phyloP scores from a whole-genome alignment of 2,329 filamentous ascomycete species.

The Sphaerulina vaccinii region DNA sequence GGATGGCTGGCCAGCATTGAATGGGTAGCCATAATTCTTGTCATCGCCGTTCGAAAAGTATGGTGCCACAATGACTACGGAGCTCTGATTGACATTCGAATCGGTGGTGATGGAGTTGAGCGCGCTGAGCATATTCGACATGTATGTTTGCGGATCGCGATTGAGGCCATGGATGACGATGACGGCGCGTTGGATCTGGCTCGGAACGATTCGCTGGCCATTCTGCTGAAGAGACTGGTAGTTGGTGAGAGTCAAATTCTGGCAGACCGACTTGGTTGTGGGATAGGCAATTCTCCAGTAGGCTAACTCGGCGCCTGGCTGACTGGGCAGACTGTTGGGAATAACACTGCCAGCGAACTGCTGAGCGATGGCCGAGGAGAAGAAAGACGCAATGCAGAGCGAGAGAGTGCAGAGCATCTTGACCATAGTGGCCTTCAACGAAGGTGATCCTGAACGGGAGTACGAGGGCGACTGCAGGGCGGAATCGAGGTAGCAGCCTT shows the following conservation, averaged over 20 bases:
- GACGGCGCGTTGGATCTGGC: slow-evolving; percentile 36
- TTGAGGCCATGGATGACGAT: slow-evolving; percentile 39
- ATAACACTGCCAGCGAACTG: slow-evolving; percentile 38
- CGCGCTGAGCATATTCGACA: slow-evolving; percentile 36
- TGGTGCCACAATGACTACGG: slow-evolving; percentile 37
- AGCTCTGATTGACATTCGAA: slow-evolving; percentile 33
- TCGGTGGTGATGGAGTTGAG: slow-evolving; percentile 31
- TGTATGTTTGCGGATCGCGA: slow-evolving; percentile 38
- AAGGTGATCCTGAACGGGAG: too few species aligned
- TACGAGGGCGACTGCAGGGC: too few species aligned
- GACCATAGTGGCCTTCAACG: too few species aligned
- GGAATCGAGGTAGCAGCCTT: too few species aligned
- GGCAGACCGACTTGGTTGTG: slow-evolving; percentile 28
- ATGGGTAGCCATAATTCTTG: slow-evolving; percentile 39
- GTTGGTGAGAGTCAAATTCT: slow-evolving; percentile 38
- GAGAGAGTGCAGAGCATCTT: too few species aligned
- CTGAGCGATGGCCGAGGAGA: too few species aligned
- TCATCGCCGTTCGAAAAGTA: slow-evolving; percentile 41
- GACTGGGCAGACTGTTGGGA: slow-evolving; percentile 31
- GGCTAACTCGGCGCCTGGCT: slow-evolving; percentile 37
- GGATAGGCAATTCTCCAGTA: slow-evolving; percentile 37
- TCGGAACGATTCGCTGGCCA: slow-evolving; percentile 28
- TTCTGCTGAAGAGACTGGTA: slow-evolving; percentile 34
- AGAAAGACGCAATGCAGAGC: too few species aligned
- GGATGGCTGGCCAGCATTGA: slow-evolving; percentile 30